These are phyloP conservation scores for Tolypocladium ophioglossoides DNA, from an alignment of 2,329 filamentous ascomycete species.

Conservation along the genomic window DNA sequence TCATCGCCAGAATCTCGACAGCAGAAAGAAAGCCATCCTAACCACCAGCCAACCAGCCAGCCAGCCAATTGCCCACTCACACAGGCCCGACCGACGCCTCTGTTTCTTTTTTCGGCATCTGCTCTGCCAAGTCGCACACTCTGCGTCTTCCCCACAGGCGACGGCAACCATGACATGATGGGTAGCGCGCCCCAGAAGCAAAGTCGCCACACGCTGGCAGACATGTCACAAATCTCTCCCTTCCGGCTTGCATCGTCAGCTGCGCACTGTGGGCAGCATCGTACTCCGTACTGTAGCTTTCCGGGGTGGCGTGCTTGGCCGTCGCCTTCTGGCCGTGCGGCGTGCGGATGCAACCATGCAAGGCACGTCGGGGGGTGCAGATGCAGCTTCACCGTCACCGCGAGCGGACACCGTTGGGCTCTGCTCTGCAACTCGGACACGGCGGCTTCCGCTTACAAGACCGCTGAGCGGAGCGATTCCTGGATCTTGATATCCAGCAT, in stretches of 20 bases:
- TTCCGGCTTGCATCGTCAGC: neutral
- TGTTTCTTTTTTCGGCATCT: neutral
- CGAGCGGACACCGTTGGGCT: neutral
- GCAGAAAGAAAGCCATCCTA: neutral
- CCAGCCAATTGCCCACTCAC: neutral
- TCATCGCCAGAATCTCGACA: neutral
- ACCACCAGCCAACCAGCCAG: neutral
- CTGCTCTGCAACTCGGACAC: neutral
- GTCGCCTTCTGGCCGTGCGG: neutral
- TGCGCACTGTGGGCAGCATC: neutral
- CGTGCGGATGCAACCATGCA: constrained; percentile 1
- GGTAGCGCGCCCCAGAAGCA: neutral
- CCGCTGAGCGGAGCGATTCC: neutral
- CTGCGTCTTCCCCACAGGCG: neutral
- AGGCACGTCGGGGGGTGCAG: constrained; percentile 1
- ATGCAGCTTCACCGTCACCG: neutral
- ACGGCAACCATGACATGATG: neutral
- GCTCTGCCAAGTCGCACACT: neutral
- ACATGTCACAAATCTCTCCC: neutral
- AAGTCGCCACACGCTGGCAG: neutral
- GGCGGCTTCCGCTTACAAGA: neutral
- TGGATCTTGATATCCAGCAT: neutral
- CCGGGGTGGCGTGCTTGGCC: neutral
- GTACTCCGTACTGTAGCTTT: neutral
- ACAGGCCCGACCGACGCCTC: neutral